A percentile compares a stretch with the other conserved stretches of the same genome.
Conservation (phyloP, 2,329 filamentous ascomycete species). For the Ustulina deusta region DNA sequence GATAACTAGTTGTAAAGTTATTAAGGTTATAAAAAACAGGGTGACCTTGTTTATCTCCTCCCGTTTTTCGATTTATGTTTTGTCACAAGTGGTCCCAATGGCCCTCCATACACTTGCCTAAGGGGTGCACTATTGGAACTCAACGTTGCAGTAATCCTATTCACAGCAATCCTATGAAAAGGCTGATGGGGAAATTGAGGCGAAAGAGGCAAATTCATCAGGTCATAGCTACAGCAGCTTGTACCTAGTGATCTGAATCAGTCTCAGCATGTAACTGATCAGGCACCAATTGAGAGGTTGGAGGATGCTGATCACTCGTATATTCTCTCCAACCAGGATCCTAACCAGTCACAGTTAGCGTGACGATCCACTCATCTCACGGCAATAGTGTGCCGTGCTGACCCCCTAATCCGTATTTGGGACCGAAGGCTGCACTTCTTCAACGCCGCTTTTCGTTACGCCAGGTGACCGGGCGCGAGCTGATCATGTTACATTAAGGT, state of each 20-base stretch:
- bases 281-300: slow-evolving; percentile 13
- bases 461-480: background rate
- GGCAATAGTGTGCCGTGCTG: slow-evolving; percentile 36
- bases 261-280: background rate
- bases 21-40: too few species aligned
- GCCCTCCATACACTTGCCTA: too few species aligned
- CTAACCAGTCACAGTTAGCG: slow-evolving; percentile 23
- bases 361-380: slow-evolving; percentile 18
- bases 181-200: background rate
- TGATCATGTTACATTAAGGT: background rate
- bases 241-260: slow-evolving; percentile 3
- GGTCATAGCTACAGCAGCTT: background rate
- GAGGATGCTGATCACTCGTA: slow-evolving; percentile 18
- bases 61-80: too few species aligned
- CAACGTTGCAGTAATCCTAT: background rate
- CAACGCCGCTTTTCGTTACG: slow-evolving; percentile 14
- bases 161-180: background rate
- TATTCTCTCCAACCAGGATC: slow-evolving; percentile 2
- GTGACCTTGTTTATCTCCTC: too few species aligned
- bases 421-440: slow-evolving; percentile 8
- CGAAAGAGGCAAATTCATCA: background rate
- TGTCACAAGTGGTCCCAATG: too few species aligned
- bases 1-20: too few species aligned
- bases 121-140: background rate
- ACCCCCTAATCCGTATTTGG: slow-evolving; percentile 28